Evolutionary conservation across 805 yeast genomes (phyloP).

Genomic region (Lachancea quebecensis): DNA sequence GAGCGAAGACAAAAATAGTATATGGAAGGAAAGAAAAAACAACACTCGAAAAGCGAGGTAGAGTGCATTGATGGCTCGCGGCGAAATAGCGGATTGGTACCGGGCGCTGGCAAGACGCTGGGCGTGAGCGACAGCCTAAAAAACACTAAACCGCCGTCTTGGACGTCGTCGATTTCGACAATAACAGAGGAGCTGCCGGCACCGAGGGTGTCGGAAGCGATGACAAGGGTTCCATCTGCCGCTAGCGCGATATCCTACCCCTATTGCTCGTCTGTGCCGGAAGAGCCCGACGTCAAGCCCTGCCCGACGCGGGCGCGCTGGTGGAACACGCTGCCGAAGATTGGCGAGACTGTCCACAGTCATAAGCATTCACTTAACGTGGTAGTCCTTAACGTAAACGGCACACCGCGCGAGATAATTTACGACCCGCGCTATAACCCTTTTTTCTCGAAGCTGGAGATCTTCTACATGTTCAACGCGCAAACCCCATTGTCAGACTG

Average conservation of each 20-base stretch:
- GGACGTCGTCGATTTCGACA: conserved; percentile 8
- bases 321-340: conserved; percentile 24
- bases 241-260: neutral
- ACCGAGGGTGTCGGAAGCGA: conserved; percentile 1
- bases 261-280: conserved; percentile 1
- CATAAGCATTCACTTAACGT: conserved; percentile 19
- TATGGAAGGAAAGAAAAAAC: conserved; percentile 1
- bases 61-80: neutral
- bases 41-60: neutral
- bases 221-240: conserved; percentile 4
- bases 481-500: conserved; percentile 19
- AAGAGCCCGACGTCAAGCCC: neutral
- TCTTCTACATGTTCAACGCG: conserved; percentile 23
- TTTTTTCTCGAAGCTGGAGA: conserved; percentile 18
- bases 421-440: conserved; percentile 25
- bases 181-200: conserved; percentile 6
- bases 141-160: conserved; percentile 3
- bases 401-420: conserved; percentile 18
- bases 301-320: neutral
- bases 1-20: neutral
- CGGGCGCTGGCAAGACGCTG: neutral
- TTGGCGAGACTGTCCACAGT: conserved; percentile 15
- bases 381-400: conserved; percentile 19
- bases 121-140: neutral
- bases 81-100: neutral